Base-by-base conservation (phyloP, 2,329 filamentous ascomycete species). In the Venturia oleaginea region DNA sequence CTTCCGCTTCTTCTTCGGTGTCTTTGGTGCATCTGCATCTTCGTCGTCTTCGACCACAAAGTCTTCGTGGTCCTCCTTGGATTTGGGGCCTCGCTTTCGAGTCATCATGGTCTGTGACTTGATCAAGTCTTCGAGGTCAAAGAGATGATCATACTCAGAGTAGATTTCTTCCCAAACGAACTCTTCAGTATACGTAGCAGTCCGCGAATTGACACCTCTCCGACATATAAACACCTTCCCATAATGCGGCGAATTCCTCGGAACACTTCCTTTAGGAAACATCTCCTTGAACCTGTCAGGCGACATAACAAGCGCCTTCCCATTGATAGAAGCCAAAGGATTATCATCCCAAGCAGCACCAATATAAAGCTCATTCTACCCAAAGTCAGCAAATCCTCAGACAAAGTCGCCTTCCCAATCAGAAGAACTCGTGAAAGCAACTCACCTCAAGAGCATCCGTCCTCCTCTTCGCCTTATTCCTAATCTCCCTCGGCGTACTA, bases 121-220 rank as follows among this genome's bases (percentile, higher is more conserved):
- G 19, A 97, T 82, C 67, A 88, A 77, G 37, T 88, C 83, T 42
- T 89, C 80, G 55, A 96, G 75, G 5, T 80, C 73, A 59, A 84
- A 82, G 37, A 96, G 80, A 67, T 88, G 83, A n/a, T 86, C 79
- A 38, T 80, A 80, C n/a, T 86, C 86, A 0, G 79, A 80, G 70
- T 91, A 96, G 1, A 95, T 77, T 54, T 96, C 86, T 72, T 97
- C 92, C 94, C 94, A 99, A 1, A 84, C 74, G 68, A 99, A 96
- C 70, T 97, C 92, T 17, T 94, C 86, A 0, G 93, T 97, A 73
- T 97, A 99, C 27, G 86, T 92, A 24, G 91, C 89, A 30, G 92
- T 96, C 65, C 92, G 82, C 15, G 90, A 90, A 72, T 95, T 96
- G 71, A 92, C 95, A 27, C 91, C 94, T 73, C 93, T 83, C 62